Evolutionary conservation across 2,329 filamentous ascomycete genomes (phyloP).

Genomic region (Incumbomyces delicatus): DNA sequence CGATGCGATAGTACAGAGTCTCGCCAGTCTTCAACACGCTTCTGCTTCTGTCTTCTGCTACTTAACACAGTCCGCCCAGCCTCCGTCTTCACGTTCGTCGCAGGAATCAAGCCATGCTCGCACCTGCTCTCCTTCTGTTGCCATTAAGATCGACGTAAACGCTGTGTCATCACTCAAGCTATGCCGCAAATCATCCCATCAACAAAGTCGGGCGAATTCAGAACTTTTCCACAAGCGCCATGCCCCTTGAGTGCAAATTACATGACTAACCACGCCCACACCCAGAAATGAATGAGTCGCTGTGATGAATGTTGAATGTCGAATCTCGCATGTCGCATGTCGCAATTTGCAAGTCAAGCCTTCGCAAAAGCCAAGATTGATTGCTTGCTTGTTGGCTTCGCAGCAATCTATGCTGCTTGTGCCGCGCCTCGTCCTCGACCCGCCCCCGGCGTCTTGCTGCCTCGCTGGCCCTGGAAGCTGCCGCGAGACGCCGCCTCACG

Average conservation of each 20-base stretch:
- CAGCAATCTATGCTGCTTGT: slow-evolving; percentile 30
- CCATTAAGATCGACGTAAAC: not conserved
- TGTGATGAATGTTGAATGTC: not conserved
- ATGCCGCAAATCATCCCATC: slow-evolving; percentile 4
- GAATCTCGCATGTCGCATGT: too few relatives aligned
- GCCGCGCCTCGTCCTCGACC: slow-evolving; percentile 37
- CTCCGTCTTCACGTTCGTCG: not conserved
- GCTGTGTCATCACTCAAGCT: not conserved
- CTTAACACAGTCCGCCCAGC: not conserved
- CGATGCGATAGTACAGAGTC: not conserved
- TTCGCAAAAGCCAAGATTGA: too few relatives aligned
- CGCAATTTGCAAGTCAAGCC: too few relatives aligned
- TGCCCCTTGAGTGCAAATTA: slow-evolving; percentile 19
- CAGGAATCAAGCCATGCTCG: too few relatives aligned
- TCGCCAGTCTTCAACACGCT: too few relatives aligned
- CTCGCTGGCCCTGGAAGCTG: slow-evolving; percentile 50
- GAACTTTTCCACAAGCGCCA: slow-evolving; percentile 20
- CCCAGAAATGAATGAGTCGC: not conserved
- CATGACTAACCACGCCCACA: not conserved
- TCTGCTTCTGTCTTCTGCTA: too few relatives aligned
- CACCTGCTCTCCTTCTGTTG: not conserved
- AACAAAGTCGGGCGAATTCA: not conserved
- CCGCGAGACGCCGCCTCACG: slow-evolving; percentile 60
- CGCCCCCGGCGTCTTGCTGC: slow-evolving; percentile 37
- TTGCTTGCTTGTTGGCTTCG: not conserved